phyloP scores from a whole-genome alignment of 2,329 filamentous ascomycete species.

The Lizonia empirigonia region DNA sequence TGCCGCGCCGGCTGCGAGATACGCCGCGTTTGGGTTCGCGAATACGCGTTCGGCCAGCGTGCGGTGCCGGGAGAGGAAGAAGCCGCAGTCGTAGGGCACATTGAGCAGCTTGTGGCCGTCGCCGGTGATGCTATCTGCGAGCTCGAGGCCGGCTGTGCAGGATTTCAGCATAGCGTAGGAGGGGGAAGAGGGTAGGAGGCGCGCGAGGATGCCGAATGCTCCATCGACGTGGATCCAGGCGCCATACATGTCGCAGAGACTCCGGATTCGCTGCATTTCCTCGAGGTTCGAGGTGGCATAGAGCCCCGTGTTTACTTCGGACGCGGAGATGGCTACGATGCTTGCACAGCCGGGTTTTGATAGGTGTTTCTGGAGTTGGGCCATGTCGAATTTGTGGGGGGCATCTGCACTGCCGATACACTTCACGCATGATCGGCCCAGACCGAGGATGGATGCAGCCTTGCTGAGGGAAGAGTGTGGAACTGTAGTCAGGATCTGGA shows the following conservation, averaged over 20 bases:
- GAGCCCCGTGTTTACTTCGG: constrained; percentile 87
- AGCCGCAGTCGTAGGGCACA: constrained; percentile 90
- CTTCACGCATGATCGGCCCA: constrained; percentile 73
- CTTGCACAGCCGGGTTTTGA: constrained; percentile 62
- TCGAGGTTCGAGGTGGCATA: constrained; percentile 68
- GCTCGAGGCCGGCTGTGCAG: constrained; percentile 68
- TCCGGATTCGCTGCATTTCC: constrained; percentile 68
- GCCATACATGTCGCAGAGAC: constrained; percentile 71
- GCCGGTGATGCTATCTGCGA: constrained; percentile 85
- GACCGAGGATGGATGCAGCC: constrained; percentile 79
- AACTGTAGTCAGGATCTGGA: constrained; percentile 80
- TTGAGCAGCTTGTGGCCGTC: constrained; percentile 94
- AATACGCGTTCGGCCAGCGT: constrained; percentile 68
- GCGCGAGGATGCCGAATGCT: constrained; percentile 84
- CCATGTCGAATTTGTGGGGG: constrained; percentile 73
- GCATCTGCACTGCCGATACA: constrained; percentile 61
- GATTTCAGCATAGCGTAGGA: constrained; percentile 63
- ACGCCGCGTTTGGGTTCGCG: constrained; percentile 82
- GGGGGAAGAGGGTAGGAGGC: constrained; percentile 61
- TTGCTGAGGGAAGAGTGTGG: constrained; percentile 86
- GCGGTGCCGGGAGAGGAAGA: constrained; percentile 77
- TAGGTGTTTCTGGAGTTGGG: constrained; percentile 66
- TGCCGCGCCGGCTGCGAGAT: constrained; percentile 61
- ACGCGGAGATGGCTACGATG: constrained; percentile 80
- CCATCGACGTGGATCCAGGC: constrained; percentile 93